These are phyloP conservation scores for Dryadomyces quercivorus DNA, from an alignment of 2,329 filamentous ascomycete species.

Conservation along the genomic window DNA sequence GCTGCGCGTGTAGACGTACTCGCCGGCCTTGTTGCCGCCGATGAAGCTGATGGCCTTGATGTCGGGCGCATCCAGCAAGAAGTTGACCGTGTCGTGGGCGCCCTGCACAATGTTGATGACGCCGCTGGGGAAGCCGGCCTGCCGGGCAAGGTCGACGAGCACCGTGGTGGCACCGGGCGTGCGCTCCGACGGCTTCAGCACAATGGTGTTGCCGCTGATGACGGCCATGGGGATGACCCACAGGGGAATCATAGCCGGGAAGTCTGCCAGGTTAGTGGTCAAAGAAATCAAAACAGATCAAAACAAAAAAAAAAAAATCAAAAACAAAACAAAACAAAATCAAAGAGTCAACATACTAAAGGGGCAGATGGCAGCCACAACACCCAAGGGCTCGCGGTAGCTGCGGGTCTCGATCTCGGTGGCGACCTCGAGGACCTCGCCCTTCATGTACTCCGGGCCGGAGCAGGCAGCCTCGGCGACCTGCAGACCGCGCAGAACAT, in stretches of 20 bases:
- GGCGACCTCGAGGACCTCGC: constrained; percentile 70
- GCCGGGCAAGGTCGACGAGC: constrained; percentile 62
- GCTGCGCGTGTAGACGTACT: constrained; percentile 69
- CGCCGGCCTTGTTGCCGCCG: constrained; percentile 74
- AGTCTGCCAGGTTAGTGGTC: constrained; percentile 43
- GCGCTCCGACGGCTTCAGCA: constrained; percentile 76
- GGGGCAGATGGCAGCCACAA: constrained; percentile 72
- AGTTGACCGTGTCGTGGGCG: constrained; percentile 70
- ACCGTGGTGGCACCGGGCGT: constrained; percentile 79
- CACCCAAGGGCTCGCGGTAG: constrained; percentile 69
- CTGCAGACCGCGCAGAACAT: constrained; percentile 70
- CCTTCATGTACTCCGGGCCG: constrained; percentile 69
- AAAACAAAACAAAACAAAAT: constrained; percentile 4
- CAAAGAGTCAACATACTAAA: constrained; percentile 50
- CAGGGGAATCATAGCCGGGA: constrained; percentile 81
- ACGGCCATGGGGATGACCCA: constrained; percentile 80
- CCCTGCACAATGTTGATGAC: constrained; percentile 76
- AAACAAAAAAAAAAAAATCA: constrained; percentile 2
- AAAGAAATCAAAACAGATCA: no score
- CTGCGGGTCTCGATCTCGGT: constrained; percentile 83
- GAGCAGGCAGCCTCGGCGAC: constrained; percentile 73
- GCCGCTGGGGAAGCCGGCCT: constrained; percentile 69
- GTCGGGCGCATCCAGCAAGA: constrained; percentile 69
- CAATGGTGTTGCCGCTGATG: constrained; percentile 69
- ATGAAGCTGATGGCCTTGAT: constrained; percentile 84